These are phyloP conservation scores for Pseudopithomyces maydicus DNA, from an alignment of 2,329 filamentous ascomycete species.

Conservation along the genomic window DNA sequence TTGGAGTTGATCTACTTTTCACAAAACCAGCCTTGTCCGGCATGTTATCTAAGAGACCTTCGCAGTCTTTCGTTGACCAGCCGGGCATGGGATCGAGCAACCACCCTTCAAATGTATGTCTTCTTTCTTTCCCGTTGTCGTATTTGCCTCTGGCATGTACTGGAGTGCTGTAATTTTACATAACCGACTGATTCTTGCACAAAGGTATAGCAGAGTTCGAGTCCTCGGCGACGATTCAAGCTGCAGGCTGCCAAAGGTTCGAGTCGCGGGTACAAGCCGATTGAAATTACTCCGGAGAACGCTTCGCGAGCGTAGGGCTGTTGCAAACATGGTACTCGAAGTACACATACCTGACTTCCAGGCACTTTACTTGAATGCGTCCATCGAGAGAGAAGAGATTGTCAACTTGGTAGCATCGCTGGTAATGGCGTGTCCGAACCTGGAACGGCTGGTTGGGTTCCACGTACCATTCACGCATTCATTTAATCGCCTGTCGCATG, in stretches of 20 bases:
- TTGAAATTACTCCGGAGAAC: constrained; percentile 61
- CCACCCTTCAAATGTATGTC: constrained; percentile 56
- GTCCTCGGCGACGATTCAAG: constrained; percentile 52
- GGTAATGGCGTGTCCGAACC: constrained; percentile 63
- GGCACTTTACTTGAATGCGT: constrained; percentile 38
- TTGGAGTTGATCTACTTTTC: constrained; percentile 52
- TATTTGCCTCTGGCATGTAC: not conserved
- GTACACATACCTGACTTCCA: constrained; percentile 59
- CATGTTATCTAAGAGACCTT: constrained; percentile 61
- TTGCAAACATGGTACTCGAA: constrained; percentile 60
- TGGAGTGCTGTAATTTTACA: no score
- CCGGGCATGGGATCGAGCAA: constrained; percentile 61
- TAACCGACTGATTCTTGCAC: no score
- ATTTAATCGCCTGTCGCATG: constrained; percentile 61
- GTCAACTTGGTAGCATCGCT: constrained; percentile 60
- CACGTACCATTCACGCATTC: constrained; percentile 58
- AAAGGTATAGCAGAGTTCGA: constrained; percentile 56
- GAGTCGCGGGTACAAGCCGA: constrained; percentile 55
- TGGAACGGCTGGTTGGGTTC: constrained; percentile 61
- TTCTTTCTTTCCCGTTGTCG: constrained; percentile 42
- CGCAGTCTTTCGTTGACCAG: constrained; percentile 59
- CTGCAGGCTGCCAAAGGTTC: constrained; percentile 41
- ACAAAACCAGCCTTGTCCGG: constrained; percentile 50
- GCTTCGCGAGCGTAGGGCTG: constrained; percentile 55
- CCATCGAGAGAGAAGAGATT: constrained; percentile 55